Base-by-base conservation (phyloP, 306 rosid genomes). In the Quercus mongolica region DNA sequence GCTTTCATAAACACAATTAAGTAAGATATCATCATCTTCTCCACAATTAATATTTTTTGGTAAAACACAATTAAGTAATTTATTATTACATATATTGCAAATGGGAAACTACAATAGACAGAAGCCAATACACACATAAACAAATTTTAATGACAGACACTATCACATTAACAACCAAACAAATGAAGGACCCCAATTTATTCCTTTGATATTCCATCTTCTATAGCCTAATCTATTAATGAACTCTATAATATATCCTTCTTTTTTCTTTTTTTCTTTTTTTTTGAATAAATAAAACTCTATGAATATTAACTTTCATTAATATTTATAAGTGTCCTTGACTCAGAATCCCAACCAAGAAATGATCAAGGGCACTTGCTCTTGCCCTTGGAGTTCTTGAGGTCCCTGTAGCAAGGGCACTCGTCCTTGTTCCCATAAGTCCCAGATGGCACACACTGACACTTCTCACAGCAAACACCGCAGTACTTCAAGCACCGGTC, bases 381-480 rank as follows among this genome's bases (percentile, higher is more conserved):
- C 6, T 80, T 23, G 64, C 99, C 97, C 90, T 93, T 89, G 63
- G 97, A 81, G 88, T 92, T 95, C 87, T 85, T 95, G 76, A 90
- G 55, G 70, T 85, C 87, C n/a, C 85, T 83, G 85, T 95, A 92
- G 83, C 98, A 95, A 88, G 98, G 93, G 86, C 98, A 92, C 85
- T 95, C 94, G 74, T 91, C 57, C 86, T 95, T 93, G 87, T 95
- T 88, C 12, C 98, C 98, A 17, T 80, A 89, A 75, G 98, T 92
- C 75, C 97, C 98, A 56, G 98, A 92, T 2, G 99, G 99, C 76
- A 92, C 97, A 33, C 99, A 92, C 0, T 88, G 44, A 76, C 99
- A 95, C 78, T 84, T 90, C 18, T 80, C 85, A 20, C 99, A 95
- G 82, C 99, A 95, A 13, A 95, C 90, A 26, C 96, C 93, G 2